Evolutionary conservation across 768 basidiomycete genomes (phyloP).

Genomic region (Mycena alexandri): DNA sequence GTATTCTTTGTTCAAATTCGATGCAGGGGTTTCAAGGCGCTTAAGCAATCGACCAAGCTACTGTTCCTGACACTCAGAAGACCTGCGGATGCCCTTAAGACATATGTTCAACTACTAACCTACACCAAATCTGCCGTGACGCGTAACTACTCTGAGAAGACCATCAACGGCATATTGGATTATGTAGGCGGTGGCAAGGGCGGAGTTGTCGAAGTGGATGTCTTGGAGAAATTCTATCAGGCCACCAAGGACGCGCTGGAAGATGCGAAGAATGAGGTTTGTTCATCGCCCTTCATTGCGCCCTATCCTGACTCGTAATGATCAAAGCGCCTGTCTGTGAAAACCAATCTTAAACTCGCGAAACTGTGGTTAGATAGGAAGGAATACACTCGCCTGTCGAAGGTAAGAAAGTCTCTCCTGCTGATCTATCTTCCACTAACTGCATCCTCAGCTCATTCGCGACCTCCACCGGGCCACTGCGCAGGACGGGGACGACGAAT

Average conservation of each 20-base stretch:
- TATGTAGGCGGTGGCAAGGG: constrained; percentile 95
- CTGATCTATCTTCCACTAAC: constrained; percentile 11
- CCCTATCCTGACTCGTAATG: constrained; percentile 11
- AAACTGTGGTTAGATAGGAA: constrained; percentile 97
- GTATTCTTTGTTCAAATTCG: constrained; percentile 17
- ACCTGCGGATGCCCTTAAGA: constrained; percentile 86
- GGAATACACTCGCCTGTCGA: constrained; percentile 87
- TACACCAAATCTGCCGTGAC: constrained; percentile 98
- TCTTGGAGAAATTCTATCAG: constrained; percentile 96
- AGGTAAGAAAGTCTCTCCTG: constrained; percentile 58
- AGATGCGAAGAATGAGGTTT: constrained; percentile 96
- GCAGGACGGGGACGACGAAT: constrained; percentile 71
- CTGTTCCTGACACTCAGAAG: constrained; percentile 84
- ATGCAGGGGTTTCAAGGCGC: constrained; percentile 95
- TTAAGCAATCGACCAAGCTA: constrained; percentile 97
- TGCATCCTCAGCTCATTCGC: constrained; percentile 70
- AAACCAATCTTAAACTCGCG: constrained; percentile 96
- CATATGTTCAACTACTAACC: constrained; percentile 87
- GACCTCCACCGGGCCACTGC: constrained; percentile 80
- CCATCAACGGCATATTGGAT: constrained; percentile 97
- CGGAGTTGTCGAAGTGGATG: constrained; percentile 82
- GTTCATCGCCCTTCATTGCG: constrained; percentile 31
- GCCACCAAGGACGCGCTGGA: constrained; percentile 89
- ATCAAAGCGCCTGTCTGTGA: constrained; percentile 86
- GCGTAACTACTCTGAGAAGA: constrained; percentile 97